Base-by-base conservation (phyloP, 108 stramenopile species). In the Phaeodactylum tricornutum region DNA sequence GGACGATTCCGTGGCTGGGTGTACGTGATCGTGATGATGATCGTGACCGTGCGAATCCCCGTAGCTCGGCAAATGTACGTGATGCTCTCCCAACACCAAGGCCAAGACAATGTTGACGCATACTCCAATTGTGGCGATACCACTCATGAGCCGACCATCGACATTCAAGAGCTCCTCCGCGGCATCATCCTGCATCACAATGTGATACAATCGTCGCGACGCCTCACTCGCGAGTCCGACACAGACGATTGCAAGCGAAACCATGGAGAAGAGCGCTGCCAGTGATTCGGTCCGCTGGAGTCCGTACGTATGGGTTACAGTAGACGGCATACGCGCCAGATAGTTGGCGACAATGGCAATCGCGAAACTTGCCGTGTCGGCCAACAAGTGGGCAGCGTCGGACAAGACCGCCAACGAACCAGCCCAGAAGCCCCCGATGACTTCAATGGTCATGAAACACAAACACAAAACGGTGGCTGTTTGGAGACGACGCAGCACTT, bases 221-320 rank as follows among this genome's bases (percentile, higher is more conserved):
- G 92, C 96, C 64, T 92, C 90, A 5, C 61, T 57, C 0, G 83
- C 72, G 24, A 97, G 59, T 12, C 67, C 65, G 5, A 81, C 38
- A 23, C 77, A 81, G 34, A 96, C 70, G 23, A 94, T 53, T 2
- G 69, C 75, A 41, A 97, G 70, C 36, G 79, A 55, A n/a, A 64
- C 56, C 72, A 95, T 91, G 26, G 71, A 77, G 42, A 90, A 78
- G 7, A 96, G 44, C 1, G 96, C 96, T 4, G 90, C 89, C 5
- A 97, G 53, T 8, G 88, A 82, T 57, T 97, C 96, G n/a, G 82
- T 84, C 21, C 96, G 64, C 44, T 83, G 79, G 29, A 87, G 71
- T 16, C 96, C 96, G 69, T 74, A 97, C 19, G 93, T 94, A 31
- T 87, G 69, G 27, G 68, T 57, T 30, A 55, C 65, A n/a, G 84